Percentiles rank a stretch among this genome's conserved stretches.
Conservation (phyloP, 2,329 filamentous ascomycete genomes). For the Fusarium pininemorale region DNA sequence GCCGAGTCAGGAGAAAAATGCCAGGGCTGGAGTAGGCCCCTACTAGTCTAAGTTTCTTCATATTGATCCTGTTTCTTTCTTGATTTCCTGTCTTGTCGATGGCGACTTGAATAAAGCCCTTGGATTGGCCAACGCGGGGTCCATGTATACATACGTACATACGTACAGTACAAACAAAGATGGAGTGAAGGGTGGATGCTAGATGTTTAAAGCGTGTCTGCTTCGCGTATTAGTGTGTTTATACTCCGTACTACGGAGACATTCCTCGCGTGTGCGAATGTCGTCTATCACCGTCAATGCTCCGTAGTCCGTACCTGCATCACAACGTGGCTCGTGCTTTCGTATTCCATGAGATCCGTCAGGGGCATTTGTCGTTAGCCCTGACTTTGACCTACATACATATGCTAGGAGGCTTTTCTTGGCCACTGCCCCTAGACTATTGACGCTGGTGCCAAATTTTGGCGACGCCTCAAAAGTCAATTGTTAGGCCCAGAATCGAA, state of each 20-base stretch:
- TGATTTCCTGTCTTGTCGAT: constrained; percentile 12
- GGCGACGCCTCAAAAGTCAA: constrained; percentile 8
- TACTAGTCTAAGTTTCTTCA: constrained; percentile 5
- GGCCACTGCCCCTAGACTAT: constrained; percentile 32
- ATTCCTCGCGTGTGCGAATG: constrained; percentile 1
- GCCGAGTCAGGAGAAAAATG: neutral
- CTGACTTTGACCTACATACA: constrained; percentile 2
- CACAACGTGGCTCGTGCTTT: constrained; percentile 41
- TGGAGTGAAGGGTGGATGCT: neutral
- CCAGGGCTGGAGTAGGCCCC: neutral
- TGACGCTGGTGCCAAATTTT: constrained; percentile 17
- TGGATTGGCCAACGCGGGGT: constrained; percentile 14
- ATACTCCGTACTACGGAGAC: neutral
- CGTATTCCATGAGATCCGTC: constrained; percentile 36
- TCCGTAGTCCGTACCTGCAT: constrained; percentile 41
- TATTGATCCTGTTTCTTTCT: neutral
- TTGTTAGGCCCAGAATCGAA: constrained; percentile 3
- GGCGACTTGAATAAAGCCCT: neutral
- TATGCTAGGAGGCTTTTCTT: neutral
- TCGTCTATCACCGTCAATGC: constrained; percentile 11
- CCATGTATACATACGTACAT: neutral
- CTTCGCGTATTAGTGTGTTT: constrained; percentile 4
- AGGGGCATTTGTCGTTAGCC: constrained; percentile 26
- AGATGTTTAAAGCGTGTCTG: neutral
- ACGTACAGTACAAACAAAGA: constrained; percentile 1